Evolutionary conservation across 768 basidiomycete species (phyloP).

Genomic region (Rubroboletus pulcherrimus): DNA sequence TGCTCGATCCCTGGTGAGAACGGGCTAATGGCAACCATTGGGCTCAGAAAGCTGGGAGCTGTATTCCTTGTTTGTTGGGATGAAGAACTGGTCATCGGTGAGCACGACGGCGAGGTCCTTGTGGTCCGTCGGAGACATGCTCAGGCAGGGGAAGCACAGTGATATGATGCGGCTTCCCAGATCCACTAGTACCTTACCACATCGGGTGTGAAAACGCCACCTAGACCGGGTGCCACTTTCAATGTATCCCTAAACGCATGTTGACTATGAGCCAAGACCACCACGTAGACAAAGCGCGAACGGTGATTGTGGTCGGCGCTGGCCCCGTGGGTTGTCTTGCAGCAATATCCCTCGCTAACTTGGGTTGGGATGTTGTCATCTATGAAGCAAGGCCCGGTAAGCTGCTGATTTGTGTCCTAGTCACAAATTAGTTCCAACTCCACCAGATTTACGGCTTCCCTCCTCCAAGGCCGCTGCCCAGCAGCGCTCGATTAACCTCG

Average conservation of each 20-base stretch:
- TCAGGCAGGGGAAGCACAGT: background rate
- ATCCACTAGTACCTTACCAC: slow-evolving; percentile 16
- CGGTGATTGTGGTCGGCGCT: slow-evolving; percentile 74
- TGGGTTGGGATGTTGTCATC: slow-evolving; percentile 80
- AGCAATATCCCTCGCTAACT: slow-evolving; percentile 79
- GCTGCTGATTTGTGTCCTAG: slow-evolving; percentile 13
- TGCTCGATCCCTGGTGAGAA: background rate
- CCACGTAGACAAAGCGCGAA: slow-evolving; percentile 25
- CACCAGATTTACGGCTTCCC: slow-evolving; percentile 68
- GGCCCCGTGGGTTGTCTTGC: slow-evolving; percentile 94
- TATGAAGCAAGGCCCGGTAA: slow-evolving; percentile 79
- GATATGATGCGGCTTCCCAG: slow-evolving; percentile 13
- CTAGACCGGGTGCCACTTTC: background rate
- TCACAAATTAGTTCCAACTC: slow-evolving; percentile 13
- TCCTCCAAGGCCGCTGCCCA: slow-evolving; percentile 60
- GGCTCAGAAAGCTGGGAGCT: slow-evolving; percentile 38
- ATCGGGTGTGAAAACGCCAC: slow-evolving; percentile 4
- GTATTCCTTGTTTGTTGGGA: slow-evolving; percentile 53
- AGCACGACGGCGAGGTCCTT: slow-evolving; percentile 29
- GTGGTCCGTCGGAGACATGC: slow-evolving; percentile 16
- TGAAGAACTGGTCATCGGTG: slow-evolving; percentile 50
- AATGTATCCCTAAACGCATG: background rate
- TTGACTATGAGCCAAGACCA: slow-evolving; percentile 13
- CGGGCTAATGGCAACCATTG: slow-evolving; percentile 35
- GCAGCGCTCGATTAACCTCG: slow-evolving; percentile 93